Conservation (phyloP, 2,329 filamentous ascomycete species). For the Rhynchosporium agropyri region DNA sequence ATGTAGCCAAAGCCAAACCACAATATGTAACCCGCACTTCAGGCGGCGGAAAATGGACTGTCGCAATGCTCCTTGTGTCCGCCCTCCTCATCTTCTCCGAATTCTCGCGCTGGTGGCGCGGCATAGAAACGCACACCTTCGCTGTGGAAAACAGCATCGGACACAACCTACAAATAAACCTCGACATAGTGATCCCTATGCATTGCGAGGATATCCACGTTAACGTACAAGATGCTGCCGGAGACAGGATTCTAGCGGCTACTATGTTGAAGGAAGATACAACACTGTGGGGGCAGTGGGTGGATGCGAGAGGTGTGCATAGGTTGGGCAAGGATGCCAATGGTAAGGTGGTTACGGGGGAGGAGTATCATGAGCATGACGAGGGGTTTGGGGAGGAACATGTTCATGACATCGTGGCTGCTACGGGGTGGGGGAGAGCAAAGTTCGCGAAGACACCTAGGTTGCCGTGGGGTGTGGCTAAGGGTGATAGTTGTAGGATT, state of each 20-base stretch:
- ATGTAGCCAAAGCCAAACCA: constrained; percentile 87
- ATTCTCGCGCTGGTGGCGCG: constrained; percentile 79
- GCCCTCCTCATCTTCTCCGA: constrained; percentile 77
- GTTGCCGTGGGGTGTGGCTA: constrained; percentile 45
- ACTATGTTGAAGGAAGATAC: constrained; percentile 72
- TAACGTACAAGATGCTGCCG: constrained; percentile 94
- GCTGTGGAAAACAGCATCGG: constrained; percentile 90
- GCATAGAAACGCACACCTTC: constrained; percentile 85
- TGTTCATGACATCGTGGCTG: constrained; percentile 85
- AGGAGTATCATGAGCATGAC: constrained; percentile 62
- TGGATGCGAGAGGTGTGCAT: constrained; percentile 68
- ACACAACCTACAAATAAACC: constrained; percentile 87
- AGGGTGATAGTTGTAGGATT: constrained; percentile 78
- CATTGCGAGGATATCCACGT: constrained; percentile 84
- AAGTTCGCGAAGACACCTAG: constrained; percentile 77
- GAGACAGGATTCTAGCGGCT: constrained; percentile 86
- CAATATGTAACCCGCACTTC: constrained; percentile 85
- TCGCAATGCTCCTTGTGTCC: constrained; percentile 76
- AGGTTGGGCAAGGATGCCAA: constrained; percentile 58
- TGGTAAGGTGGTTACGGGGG: constrained; percentile 58
- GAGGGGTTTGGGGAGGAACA: constrained; percentile 79
- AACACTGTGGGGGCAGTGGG: constrained; percentile 84
- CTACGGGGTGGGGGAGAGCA: constrained; percentile 62
- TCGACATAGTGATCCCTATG: constrained; percentile 93
- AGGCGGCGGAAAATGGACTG: constrained; percentile 91